A percentile compares a stretch with the other conserved stretches of the same genome.
Conservation (phyloP, 768 basidiomycete species). For the Xerocomus brunneocitrinus region DNA sequence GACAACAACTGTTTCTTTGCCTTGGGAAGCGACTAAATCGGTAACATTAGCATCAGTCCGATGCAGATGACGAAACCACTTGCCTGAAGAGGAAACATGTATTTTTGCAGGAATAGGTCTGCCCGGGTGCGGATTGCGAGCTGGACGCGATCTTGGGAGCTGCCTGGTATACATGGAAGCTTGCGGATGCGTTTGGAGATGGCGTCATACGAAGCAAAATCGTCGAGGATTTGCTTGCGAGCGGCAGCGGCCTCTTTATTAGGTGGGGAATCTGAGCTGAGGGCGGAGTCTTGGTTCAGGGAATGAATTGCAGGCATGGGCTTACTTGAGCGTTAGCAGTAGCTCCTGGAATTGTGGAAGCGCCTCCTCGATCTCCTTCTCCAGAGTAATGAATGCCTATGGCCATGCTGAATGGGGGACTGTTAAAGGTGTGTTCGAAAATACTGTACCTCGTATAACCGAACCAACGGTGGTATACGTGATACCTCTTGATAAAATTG, state of each 20-base stretch:
- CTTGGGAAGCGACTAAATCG: slow-evolving; percentile 43
- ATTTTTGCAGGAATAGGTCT: slow-evolving; percentile 77
- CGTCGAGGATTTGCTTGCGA: slow-evolving; percentile 78
- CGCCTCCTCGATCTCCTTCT: slow-evolving; percentile 85
- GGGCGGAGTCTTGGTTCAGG: background rate
- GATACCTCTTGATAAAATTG: slow-evolving; percentile 69
- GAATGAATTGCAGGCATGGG: slow-evolving; percentile 9
- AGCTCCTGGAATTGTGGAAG: slow-evolving; percentile 89
- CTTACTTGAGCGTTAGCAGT: slow-evolving; percentile 61
- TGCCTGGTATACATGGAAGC: slow-evolving; percentile 60
- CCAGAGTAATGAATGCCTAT: slow-evolving; percentile 67
- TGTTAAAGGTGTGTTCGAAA: background rate
- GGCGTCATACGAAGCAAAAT: slow-evolving; percentile 85
- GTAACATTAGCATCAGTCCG: background rate
- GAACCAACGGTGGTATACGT: slow-evolving; percentile 56
- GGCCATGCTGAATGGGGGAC: background rate
- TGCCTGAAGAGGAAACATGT: slow-evolving; percentile 63
- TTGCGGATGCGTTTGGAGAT: slow-evolving; percentile 79
- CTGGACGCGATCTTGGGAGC: slow-evolving; percentile 83
- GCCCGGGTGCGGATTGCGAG: slow-evolving; percentile 73
- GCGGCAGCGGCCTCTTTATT: slow-evolving; percentile 63
- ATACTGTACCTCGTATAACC: slow-evolving; percentile 61
- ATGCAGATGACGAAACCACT: background rate
- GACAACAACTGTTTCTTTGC: slow-evolving; percentile 33
- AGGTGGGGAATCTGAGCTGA: slow-evolving; percentile 45